Evolutionary conservation across 129 eudicot species (phyloP), one percentile per base, ranked within the genome.

Genomic region (Cynara cardunculus): DNA sequence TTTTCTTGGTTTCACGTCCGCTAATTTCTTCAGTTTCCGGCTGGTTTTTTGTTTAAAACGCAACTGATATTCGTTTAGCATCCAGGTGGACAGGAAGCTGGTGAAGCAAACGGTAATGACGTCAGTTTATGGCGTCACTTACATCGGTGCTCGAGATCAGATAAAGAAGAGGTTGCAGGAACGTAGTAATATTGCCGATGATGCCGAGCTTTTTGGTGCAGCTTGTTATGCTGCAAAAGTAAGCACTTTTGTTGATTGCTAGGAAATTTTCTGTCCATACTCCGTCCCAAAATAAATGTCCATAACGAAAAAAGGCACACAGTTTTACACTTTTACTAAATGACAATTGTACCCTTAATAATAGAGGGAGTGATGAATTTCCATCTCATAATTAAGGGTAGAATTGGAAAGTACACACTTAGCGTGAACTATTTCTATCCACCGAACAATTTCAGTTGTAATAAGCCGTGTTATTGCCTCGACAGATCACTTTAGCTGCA

Each of bases 21-120:
- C 31, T 24, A 26, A 5, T 73, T 53, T 41, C 68, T 27, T 27
- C 69, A 25, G 28, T 41, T 34, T n/a, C 4, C 22, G n/a, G n/a
- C 10, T 30, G 27, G 5, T 28, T 28, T 12, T 28, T 16, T 35
- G 62, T 74, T 46, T 24, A n/a, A 26, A 69, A 53, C 12, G 21
- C 22, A 44, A 83, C 12, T 78, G 37, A 74, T 28, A 37, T 22
- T 75, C 66, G 49, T 53, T 59, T 41, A 64, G 12, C 4, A 49
- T 71, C 34, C 76, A 95, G 99, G 96, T 95, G 80, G 97, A 92
- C 89, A 89, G 99, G 85, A 92, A 95, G 85, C 86, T 95, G 71
- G 99, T 95, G 39, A 95, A 95, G 86, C 99, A 95, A 88, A 95
- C 99, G 1, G 99, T 95, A 37, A 95, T 95, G 99, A 95, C 99